phyloP scores from a whole-genome alignment of 2,329 filamentous ascomycete genomes.

The Venturia asperata region DNA sequence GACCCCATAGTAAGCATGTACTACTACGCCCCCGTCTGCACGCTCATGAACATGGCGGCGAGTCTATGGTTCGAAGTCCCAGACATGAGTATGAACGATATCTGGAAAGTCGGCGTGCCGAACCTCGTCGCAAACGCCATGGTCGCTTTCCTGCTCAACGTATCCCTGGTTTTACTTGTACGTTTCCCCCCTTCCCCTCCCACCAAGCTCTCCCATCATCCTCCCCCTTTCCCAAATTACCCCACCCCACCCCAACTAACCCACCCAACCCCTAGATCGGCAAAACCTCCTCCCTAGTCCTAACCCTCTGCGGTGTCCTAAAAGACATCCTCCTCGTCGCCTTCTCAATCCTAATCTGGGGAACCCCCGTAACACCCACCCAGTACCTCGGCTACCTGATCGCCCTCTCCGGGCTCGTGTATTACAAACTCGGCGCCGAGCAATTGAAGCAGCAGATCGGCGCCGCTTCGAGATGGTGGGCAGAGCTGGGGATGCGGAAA shows the following conservation, averaged over 20 bases:
- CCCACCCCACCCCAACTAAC: not conserved
- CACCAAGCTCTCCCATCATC: not conserved
- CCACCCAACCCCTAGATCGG: slow-evolving; percentile 22
- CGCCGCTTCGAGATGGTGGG: slow-evolving; percentile 2
- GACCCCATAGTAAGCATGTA: slow-evolving; percentile 25
- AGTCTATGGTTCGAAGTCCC: slow-evolving; percentile 22
- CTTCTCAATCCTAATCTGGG: slow-evolving; percentile 24
- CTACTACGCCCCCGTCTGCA: slow-evolving; percentile 25
- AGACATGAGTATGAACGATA: slow-evolving; percentile 20
- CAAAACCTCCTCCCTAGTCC: slow-evolving; percentile 25
- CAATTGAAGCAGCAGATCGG: slow-evolving; percentile 52
- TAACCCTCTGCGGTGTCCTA: slow-evolving; percentile 24
- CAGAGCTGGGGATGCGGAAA: slow-evolving; percentile 13
- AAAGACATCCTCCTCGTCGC: slow-evolving; percentile 25
- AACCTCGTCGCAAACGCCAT: slow-evolving; percentile 22
- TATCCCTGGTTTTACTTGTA: slow-evolving; percentile 24
- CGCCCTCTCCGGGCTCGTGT: slow-evolving; percentile 59
- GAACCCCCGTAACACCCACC: slow-evolving; percentile 22
- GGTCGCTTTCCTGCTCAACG: slow-evolving; percentile 23
- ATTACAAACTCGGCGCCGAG: slow-evolving; percentile 66
- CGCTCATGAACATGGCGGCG: slow-evolving; percentile 22
- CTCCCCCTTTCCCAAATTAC: not conserved
- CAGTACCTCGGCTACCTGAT: slow-evolving; percentile 41
- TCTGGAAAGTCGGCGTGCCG: slow-evolving; percentile 22
- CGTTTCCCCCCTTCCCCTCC: slow-evolving; percentile 3